Conservation (phyloP, 2,329 filamentous ascomycete species). For the Fusarium sarcochroum region DNA sequence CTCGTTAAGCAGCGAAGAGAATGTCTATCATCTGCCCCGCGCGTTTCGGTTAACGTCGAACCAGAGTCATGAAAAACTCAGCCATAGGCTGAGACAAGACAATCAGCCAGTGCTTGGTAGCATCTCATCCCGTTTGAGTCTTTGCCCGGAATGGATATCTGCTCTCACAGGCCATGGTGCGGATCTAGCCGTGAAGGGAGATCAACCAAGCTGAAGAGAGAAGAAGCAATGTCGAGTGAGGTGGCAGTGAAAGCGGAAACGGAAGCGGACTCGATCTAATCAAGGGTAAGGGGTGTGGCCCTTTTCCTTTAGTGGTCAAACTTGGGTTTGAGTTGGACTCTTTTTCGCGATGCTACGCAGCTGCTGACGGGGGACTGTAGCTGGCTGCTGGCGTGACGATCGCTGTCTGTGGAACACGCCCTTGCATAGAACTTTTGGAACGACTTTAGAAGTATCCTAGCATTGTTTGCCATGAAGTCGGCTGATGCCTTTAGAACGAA, state of each 20-base stretch:
- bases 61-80: constrained; percentile 14
- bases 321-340: background rate
- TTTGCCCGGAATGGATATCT: constrained; percentile 31
- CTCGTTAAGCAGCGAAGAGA: constrained; percentile 1
- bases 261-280: constrained; percentile 18
- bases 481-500: constrained; percentile 2
- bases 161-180: constrained; percentile 34
- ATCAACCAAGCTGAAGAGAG: constrained; percentile 36
- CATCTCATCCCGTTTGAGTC: constrained; percentile 5
- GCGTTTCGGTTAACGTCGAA: constrained; percentile 22
- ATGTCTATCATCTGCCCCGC: constrained; percentile 6
- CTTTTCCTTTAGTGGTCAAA: constrained; percentile 22
- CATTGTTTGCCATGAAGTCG: constrained; percentile 2
- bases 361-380: background rate
- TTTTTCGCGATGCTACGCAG: background rate
- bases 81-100: constrained; percentile 1
- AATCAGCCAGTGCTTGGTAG: background rate
- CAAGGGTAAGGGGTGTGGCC: constrained; percentile 33
- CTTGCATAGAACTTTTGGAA: constrained; percentile 2
- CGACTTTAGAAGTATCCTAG: constrained; percentile 3
- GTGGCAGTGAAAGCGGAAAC: constrained; percentile 19
- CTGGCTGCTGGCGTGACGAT: background rate
- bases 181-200: constrained; percentile 46
- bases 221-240: constrained; percentile 23
- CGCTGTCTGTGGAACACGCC: background rate